phyloP scores from a whole-genome alignment of 768 basidiomycete genomes.

The Gautieria morchelliformis region DNA sequence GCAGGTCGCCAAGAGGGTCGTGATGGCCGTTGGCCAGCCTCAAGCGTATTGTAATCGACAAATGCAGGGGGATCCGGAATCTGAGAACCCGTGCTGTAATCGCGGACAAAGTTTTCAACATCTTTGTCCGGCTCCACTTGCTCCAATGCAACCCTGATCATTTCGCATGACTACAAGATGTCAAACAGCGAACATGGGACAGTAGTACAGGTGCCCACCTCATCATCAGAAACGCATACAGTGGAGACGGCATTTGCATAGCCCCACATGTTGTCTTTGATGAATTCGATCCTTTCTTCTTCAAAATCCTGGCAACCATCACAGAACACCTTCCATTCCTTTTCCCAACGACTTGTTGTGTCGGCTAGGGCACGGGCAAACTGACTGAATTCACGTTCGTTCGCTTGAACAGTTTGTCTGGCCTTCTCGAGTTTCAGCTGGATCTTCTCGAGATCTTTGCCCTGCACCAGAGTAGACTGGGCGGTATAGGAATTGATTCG shows the following conservation, averaged over 20 bases:
- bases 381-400: conserved; percentile 89
- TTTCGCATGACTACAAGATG: conserved; percentile 73
- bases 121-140: conserved; percentile 82
- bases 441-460: conserved; percentile 88
- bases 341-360: conserved; percentile 80
- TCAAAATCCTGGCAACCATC: conserved; percentile 95
- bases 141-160: conserved; percentile 76
- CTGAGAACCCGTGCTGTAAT: conserved; percentile 78
- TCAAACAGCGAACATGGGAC: conserved; percentile 1
- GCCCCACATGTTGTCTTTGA: conserved; percentile 92
- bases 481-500: conserved; percentile 92
- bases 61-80: conserved; percentile 86
- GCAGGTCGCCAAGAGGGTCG: conserved; percentile 50
- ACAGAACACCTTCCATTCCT: conserved; percentile 89
- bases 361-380: conserved; percentile 73
- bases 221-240: conserved; percentile 91
- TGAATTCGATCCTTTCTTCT: conserved; percentile 87
- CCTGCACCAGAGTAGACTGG: conserved; percentile 83
- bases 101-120: conserved; percentile 79
- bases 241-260: conserved; percentile 96
- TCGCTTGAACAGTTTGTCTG: conserved; percentile 79
- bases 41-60: conserved; percentile 56
- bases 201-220: conserved; percentile 42
- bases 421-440: conserved; percentile 79
- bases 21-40: conserved; percentile 42